phyloP scores from a whole-genome alignment of 345 rosid species.

The Rhodomyrtus tomentosa region DNA sequence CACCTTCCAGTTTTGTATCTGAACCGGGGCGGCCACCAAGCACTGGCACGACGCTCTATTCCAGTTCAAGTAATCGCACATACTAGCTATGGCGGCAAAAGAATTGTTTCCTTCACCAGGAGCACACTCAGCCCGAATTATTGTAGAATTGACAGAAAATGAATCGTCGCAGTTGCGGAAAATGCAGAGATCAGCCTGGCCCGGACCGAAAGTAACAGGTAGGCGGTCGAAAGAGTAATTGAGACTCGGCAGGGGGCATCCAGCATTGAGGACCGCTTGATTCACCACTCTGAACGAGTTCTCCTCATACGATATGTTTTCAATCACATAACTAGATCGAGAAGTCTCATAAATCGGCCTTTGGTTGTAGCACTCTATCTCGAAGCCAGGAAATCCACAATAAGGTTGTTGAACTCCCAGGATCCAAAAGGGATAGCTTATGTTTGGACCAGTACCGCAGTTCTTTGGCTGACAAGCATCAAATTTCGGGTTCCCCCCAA shows the following conservation, averaged over 20 bases:
- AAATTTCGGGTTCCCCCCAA: neutral
- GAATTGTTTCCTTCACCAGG: neutral
- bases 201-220: slow-evolving; percentile 7
- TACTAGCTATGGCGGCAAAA: slow-evolving; percentile 7
- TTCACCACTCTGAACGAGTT: slow-evolving; percentile 10
- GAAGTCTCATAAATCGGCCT: slow-evolving; percentile 9
- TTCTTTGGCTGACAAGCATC: slow-evolving; percentile 14
- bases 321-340: slow-evolving; percentile 4
- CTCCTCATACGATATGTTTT: slow-evolving; percentile 3
- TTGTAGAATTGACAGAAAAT: neutral
- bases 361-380: neutral
- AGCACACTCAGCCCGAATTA: neutral
- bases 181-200: slow-evolving; percentile 14
- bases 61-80: slow-evolving; percentile 1
- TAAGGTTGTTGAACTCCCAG: neutral
- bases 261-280: neutral
- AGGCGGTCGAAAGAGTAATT: slow-evolving; percentile 17
- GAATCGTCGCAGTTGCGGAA: slow-evolving; percentile 6
- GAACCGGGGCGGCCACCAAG: neutral
- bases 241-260: slow-evolving; percentile 6
- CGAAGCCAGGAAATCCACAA: slow-evolving; percentile 18
- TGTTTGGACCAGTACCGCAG: slow-evolving; percentile 15
- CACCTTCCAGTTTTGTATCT: neutral
- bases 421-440: slow-evolving; percentile 22
- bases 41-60: neutral